Evolutionary conservation across 1,284 basidiomycete genomes (phyloP).

Genomic region (Cystobasidiaceae sp.): DNA sequence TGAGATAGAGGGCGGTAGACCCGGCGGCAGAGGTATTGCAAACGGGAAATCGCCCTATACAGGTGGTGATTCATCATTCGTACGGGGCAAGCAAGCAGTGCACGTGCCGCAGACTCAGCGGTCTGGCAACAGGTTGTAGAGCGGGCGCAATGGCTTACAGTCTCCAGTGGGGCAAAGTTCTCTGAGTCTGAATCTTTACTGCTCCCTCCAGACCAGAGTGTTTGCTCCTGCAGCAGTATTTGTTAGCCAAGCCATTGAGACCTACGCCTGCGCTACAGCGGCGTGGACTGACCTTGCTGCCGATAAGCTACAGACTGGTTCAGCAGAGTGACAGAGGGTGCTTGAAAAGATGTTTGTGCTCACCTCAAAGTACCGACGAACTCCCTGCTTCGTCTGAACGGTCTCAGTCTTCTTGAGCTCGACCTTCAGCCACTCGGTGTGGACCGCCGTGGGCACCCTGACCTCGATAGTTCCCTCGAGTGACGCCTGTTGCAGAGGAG

Average conservation of each 20-base stretch:
- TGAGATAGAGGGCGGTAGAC: slow-evolving; percentile 31
- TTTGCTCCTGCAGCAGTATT: slow-evolving; percentile 7
- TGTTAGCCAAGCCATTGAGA: too few relatives aligned
- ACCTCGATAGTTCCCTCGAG: slow-evolving; percentile 30
- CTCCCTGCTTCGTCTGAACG: slow-evolving; percentile 19
- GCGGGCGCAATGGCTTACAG: neutral
- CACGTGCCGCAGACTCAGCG: slow-evolving; percentile 5
- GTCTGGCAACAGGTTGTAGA: neutral
- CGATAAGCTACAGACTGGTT: slow-evolving; percentile 23
- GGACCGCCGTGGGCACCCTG: neutral
- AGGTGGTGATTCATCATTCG: neutral
- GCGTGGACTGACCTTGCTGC: slow-evolving; percentile 5
- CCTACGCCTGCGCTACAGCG: neutral
- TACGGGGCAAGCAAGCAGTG: too few relatives aligned
- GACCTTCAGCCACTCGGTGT: slow-evolving; percentile 18
- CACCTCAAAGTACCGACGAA: slow-evolving; percentile 27
- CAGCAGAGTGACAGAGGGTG: neutral
- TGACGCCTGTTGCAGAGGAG: neutral
- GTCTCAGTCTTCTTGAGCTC: slow-evolving; percentile 32
- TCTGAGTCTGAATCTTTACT: neutral
- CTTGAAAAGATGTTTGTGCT: neutral
- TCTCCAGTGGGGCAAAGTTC: slow-evolving; percentile 21
- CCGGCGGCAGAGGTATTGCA: slow-evolving; percentile 29
- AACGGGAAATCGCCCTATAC: slow-evolving; percentile 32
- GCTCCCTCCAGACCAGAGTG: slow-evolving; percentile 4